phyloP scores from a whole-genome alignment of 2,329 filamentous ascomycete species.

The Colletotrichum incanum region DNA sequence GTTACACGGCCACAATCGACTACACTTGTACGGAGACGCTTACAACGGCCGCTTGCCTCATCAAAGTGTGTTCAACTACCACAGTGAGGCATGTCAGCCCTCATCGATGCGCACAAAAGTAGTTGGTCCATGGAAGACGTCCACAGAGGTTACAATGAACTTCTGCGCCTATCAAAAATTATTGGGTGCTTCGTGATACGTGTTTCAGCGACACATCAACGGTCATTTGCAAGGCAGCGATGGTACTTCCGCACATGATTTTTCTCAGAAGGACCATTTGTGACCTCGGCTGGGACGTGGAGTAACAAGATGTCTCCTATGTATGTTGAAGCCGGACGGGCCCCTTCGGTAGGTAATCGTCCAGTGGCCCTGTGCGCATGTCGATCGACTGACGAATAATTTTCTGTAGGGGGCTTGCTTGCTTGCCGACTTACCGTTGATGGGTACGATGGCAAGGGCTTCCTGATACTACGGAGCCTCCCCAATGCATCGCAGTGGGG shows the following conservation, averaged over 20 bases:
- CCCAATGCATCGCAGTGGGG: no score
- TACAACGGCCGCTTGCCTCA: conserved; percentile 33
- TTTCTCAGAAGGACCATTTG: background rate
- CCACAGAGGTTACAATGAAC: background rate
- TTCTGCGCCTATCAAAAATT: background rate
- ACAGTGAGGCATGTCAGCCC: background rate
- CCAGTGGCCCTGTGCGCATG: background rate
- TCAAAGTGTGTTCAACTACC: conserved; percentile 17
- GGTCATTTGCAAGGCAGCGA: no score
- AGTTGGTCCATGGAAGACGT: background rate
- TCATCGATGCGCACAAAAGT: background rate
- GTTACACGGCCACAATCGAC: conserved; percentile 25
- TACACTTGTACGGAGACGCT: conserved; percentile 1
- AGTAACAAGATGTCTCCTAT: background rate
- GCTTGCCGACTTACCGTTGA: background rate
- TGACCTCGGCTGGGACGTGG: background rate
- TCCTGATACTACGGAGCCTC: no score
- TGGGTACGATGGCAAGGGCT: no score
- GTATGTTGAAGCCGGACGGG: background rate
- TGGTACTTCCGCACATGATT: background rate
- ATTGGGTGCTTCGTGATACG: background rate
- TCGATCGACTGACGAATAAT: background rate
- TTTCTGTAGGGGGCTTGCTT: background rate
- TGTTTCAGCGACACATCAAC: background rate
- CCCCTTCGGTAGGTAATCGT: background rate